Percentiles rank a stretch among this genome's conserved stretches.
Evolutionary conservation across 768 basidiomycete genomes (phyloP).

Genomic region (Suillus luteus): DNA sequence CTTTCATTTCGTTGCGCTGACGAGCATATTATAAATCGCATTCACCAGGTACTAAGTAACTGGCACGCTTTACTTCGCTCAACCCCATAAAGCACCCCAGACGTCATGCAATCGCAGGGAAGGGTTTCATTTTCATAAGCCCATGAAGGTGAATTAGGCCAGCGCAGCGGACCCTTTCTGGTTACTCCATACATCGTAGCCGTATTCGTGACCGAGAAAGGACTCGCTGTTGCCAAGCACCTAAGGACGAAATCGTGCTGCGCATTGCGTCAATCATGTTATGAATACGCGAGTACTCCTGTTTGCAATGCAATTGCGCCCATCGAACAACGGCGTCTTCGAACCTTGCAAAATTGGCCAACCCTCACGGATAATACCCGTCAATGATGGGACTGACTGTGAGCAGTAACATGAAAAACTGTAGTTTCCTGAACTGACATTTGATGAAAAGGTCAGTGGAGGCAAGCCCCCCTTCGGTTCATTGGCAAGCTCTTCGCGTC

Average conservation of each 20-base stretch:
- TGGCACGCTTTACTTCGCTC: background rate
- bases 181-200: conserved; percentile 5
- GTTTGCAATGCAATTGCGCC: background rate
- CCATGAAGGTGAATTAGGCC: background rate
- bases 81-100: background rate
- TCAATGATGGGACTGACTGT: background rate
- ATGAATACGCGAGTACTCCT: no score
- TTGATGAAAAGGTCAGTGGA: background rate
- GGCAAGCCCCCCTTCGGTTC: background rate
- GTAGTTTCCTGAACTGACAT: background rate
- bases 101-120: background rate
- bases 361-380: background rate
- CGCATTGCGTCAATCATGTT: conserved; percentile 1
- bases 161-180: background rate
- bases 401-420: background rate
- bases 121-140: conserved; percentile 8
- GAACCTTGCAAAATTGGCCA: background rate
- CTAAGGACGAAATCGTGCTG: background rate
- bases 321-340: conserved; percentile 3
- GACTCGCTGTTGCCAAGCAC: background rate
- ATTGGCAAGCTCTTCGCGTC: background rate
- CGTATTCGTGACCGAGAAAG: background rate
- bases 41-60: background rate
- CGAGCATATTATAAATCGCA: background rate
- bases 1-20: background rate